A percentile compares a stretch with the other conserved stretches of the same genome.
Conservation (phyloP, 768 basidiomycete genomes). For the Stropharia rugosoannulata region DNA sequence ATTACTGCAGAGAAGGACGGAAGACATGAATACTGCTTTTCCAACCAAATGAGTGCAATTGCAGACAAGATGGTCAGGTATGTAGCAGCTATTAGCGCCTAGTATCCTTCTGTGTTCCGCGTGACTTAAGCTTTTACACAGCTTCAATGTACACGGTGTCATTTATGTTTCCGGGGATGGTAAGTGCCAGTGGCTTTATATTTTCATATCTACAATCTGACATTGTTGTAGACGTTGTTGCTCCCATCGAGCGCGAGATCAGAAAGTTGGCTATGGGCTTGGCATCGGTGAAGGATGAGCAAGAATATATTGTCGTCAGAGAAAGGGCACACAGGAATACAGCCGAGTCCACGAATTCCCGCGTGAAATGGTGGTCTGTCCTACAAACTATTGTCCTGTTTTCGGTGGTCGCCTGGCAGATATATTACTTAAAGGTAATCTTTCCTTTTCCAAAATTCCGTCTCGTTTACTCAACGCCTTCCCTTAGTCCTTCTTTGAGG, state of each 20-base stretch:
- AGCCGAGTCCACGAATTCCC: conserved; percentile 87
- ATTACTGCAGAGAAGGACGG: conserved; percentile 89
- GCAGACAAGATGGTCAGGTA: conserved; percentile 95
- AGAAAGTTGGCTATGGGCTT: conserved; percentile 79
- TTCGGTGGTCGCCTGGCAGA: conserved; percentile 92
- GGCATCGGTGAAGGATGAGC: conserved; percentile 93
- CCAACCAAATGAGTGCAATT: conserved; percentile 97
- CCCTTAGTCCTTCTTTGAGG: conserved; percentile 27
- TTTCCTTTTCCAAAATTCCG: conserved; percentile 48
- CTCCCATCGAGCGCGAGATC: conserved; percentile 96
- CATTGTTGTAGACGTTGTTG: conserved; percentile 65
- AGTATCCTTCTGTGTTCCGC: neutral
- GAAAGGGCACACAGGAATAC: conserved; percentile 94
- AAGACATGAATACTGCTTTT: conserved; percentile 94
- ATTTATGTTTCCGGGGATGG: conserved; percentile 93
- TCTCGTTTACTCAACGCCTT: conserved; percentile 53
- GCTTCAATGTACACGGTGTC: conserved; percentile 98
- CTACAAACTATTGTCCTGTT: conserved; percentile 86
- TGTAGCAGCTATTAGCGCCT: conserved; percentile 16
- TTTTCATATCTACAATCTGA: conserved; percentile 1
- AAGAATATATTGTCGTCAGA: conserved; percentile 96
- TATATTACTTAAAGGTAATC: conserved; percentile 89
- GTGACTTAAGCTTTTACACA: conserved; percentile 25
- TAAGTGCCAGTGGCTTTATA: conserved; percentile 27
- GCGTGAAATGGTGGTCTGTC: conserved; percentile 99